Conservation (phyloP, 805 yeast genomes). For the Candida cerambycidarum region DNA sequence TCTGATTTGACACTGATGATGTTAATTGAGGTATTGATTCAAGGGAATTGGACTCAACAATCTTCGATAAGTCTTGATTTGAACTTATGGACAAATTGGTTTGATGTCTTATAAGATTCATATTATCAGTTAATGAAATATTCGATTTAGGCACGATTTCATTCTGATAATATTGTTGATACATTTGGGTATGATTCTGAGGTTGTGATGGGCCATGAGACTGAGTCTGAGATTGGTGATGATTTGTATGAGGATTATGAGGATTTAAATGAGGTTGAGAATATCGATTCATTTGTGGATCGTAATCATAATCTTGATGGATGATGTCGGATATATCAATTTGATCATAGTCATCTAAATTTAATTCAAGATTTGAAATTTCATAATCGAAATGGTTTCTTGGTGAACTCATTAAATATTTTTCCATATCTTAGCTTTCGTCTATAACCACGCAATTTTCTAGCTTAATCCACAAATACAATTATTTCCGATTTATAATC, state of each 20-base stretch:
- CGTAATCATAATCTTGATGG: slow-evolving; percentile 6
- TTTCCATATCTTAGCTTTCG: slow-evolving; percentile 13
- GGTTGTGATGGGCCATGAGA: neutral
- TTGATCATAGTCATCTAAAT: slow-evolving; percentile 11
- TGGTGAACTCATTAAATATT: slow-evolving; percentile 18
- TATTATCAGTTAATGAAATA: slow-evolving; percentile 13
- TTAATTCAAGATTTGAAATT: slow-evolving; percentile 9
- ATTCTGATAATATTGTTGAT: slow-evolving; percentile 2
- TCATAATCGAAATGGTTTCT: slow-evolving; percentile 15
- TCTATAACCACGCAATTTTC: too few relatives aligned
- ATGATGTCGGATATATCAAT: slow-evolving; percentile 9
- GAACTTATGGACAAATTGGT: slow-evolving; percentile 12
- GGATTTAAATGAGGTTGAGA: neutral
- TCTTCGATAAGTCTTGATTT: slow-evolving; percentile 8
- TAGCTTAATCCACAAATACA: too few relatives aligned
- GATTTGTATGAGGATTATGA: too few relatives aligned
- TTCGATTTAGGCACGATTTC: slow-evolving; percentile 6
- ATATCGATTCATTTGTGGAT: neutral
- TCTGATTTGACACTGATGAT: slow-evolving; percentile 35
- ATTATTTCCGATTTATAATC: too few relatives aligned
- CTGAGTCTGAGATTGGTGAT: neutral
- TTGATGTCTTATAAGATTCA: slow-evolving; percentile 9
- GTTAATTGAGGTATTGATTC: slow-evolving; percentile 39
- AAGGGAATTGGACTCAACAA: slow-evolving; percentile 20
- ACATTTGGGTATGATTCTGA: neutral